phyloP scores from a whole-genome alignment of 495 filamentous ascomycete genomes.

The Penicillium angulare region DNA sequence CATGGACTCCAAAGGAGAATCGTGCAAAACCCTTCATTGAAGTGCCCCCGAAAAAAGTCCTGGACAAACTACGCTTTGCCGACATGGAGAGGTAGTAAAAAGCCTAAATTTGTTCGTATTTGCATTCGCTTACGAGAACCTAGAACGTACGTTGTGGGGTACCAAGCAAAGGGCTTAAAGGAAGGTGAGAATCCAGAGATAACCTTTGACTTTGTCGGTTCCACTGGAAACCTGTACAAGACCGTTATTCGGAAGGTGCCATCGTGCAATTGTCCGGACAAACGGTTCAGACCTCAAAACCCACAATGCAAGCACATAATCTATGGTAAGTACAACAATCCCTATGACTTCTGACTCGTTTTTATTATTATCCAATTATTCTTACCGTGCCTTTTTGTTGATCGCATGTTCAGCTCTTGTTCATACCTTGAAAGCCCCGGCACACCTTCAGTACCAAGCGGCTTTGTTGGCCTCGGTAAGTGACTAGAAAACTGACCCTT shows the following conservation, averaged over 20 bases:
- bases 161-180: constrained; percentile 36
- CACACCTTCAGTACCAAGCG: constrained; percentile 68
- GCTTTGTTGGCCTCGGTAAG: constrained; percentile 60
- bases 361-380: background rate
- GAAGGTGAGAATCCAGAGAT: constrained; percentile 44
- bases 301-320: constrained; percentile 76
- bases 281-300: constrained; percentile 45
- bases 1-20: too few species aligned
- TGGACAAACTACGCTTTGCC: too few species aligned
- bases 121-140: background rate
- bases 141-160: constrained; percentile 59
- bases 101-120: too few species aligned
- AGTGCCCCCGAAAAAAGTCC: too few species aligned
- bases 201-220: constrained; percentile 66
- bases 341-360: too few species aligned
- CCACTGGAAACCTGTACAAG: constrained; percentile 75
- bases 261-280: constrained; percentile 67
- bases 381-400: constrained; percentile 9
- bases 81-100: too few species aligned
- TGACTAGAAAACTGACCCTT: background rate
- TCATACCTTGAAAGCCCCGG: constrained; percentile 62
- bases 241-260: constrained; percentile 55
- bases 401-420: constrained; percentile 52
- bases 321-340: constrained; percentile 49
- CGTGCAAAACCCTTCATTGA: too few species aligned